Base-by-base conservation (phyloP, 2,329 filamentous ascomycete genomes). In the Claviceps capensis region DNA sequence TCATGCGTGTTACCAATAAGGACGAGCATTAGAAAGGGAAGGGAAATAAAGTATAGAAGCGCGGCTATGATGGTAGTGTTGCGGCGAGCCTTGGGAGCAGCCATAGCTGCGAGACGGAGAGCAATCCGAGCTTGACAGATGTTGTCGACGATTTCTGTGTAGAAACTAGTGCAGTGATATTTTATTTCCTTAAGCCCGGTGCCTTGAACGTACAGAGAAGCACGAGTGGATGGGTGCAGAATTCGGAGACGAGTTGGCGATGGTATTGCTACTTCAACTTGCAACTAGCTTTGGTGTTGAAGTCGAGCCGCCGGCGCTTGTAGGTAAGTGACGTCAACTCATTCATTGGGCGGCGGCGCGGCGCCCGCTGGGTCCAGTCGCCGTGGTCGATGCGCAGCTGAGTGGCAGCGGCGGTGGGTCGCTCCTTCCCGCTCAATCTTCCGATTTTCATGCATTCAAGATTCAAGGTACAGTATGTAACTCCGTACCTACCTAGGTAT, bases 21-120 rank as follows among this genome's bases (percentile, higher is more conserved):
- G 60, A 80, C 86, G 59, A 95, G 78, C 55, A 95, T 78, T 41
- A 94, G 73, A 65, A 95, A 94, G 57, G 91, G 74, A 57, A 86
- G 76, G 41, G 85, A 77, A 55, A 93, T 63, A 55, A 90, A 72
- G 65, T 93, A 91, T 61, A 85, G 77, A 57, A 85, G 69, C 36
- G 79, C 80, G 47, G 85, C 81, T 47, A 84, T 63, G 23, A 83
- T 65, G 54, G 85, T 78, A 62, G 83, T 84, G 65, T 75, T 75
- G 48, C 74, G 72, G 16, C 85, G 66, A 5, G 65, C 58, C 22
- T 61, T 61, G 52, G 57, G 58, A n/a, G 56, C 55, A 8, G 59
- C 57, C 61, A 62, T 62, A 50, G 19, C 42, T 42, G 40, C 40
- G n/a, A 42, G 19, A 30, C 8, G 26, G 26, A 30, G 26, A 30